Evolutionary conservation across 1,284 basidiomycete genomes (phyloP).

Genomic region (Ceratobasidium theobromae): DNA sequence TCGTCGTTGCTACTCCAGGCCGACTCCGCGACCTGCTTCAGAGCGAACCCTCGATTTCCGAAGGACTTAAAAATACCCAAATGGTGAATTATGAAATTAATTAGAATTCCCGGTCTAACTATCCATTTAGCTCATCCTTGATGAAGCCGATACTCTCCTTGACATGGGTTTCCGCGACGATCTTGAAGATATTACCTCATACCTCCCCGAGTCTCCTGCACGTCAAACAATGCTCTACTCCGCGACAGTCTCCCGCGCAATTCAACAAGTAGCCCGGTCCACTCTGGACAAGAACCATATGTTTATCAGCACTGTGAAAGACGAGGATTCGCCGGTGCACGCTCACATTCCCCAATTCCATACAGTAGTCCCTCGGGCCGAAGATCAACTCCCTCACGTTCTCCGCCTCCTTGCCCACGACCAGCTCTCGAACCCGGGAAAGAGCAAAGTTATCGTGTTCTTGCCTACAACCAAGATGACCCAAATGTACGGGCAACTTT

Average conservation of each 20-base stretch:
- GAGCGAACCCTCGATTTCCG: constrained; percentile 58
- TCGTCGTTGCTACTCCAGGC: constrained; percentile 93
- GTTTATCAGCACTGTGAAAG: constrained; percentile 64
- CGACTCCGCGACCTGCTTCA: constrained; percentile 80
- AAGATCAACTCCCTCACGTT: constrained; percentile 77
- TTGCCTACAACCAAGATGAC: constrained; percentile 88
- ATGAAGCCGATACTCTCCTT: constrained; percentile 94
- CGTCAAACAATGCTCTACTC: constrained; percentile 95
- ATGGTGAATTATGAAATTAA: constrained; percentile 50
- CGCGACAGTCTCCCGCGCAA: constrained; percentile 68
- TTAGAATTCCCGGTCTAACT: constrained; percentile 3
- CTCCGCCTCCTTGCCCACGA: constrained; percentile 86
- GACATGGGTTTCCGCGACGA: constrained; percentile 97
- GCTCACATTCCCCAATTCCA: constrained; percentile 83
- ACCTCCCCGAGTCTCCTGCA: constrained; percentile 65
- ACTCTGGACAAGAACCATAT: constrained; percentile 57
- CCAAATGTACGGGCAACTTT: constrained; percentile 67
- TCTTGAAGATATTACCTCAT: constrained; percentile 71
- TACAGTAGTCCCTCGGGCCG: constrained; percentile 68
- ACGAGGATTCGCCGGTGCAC: constrained; percentile 62
- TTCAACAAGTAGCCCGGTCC: constrained; percentile 61
- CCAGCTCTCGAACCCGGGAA: constrained; percentile 71
- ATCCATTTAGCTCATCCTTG: constrained; percentile 70
- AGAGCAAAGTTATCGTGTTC: constrained; percentile 86
- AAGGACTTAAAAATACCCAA: constrained; percentile 58